Evolutionary conservation across 2,329 filamentous ascomycete species (phyloP).

Genomic region (Ophiognomonia clavigignenti-juglandacearum): DNA sequence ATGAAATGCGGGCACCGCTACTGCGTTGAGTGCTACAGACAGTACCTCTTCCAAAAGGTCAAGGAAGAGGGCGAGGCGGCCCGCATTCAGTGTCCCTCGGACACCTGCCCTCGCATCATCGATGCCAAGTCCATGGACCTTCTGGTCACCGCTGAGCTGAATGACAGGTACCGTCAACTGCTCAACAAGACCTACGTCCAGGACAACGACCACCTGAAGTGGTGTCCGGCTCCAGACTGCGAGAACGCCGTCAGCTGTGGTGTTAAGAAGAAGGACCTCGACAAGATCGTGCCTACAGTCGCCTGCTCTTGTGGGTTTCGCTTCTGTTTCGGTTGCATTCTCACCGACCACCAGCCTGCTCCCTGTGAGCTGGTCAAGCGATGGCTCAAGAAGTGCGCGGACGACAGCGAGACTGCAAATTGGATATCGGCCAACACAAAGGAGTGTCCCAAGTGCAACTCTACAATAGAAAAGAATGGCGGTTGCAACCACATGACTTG

Average conservation of each 20-base stretch:
- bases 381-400: slow-evolving; percentile 97
- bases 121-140: slow-evolving; percentile 84
- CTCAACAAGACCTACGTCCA: slow-evolving; percentile 95
- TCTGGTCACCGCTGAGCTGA: slow-evolving; percentile 56
- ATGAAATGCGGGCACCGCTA: slow-evolving; percentile 95
- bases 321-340: slow-evolving; percentile 93
- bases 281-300: slow-evolving; percentile 83
- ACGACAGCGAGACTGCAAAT: slow-evolving; percentile 96
- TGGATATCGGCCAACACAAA: slow-evolving; percentile 99
- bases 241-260: slow-evolving; percentile 85
- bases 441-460: slow-evolving; percentile 92
- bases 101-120: slow-evolving; percentile 83
- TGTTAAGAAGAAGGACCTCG: slow-evolving; percentile 82
- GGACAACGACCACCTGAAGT: slow-evolving; percentile 91
- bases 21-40: slow-evolving; percentile 86
- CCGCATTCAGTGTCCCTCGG: slow-evolving; percentile 86
- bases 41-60: slow-evolving; percentile 91
- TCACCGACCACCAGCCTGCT: slow-evolving; percentile 87
- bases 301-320: slow-evolving; percentile 76
- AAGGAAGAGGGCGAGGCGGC: slow-evolving; percentile 92
- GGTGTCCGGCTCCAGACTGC: slow-evolving; percentile 98
- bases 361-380: slow-evolving; percentile 87
- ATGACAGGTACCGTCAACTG: slow-evolving; percentile 70
- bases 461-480: slow-evolving; percentile 98
- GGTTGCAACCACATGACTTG: slow-evolving; percentile 99